Conservation (phyloP, 352 stramenopile species). For the Globisporangium paddicum region DNA sequence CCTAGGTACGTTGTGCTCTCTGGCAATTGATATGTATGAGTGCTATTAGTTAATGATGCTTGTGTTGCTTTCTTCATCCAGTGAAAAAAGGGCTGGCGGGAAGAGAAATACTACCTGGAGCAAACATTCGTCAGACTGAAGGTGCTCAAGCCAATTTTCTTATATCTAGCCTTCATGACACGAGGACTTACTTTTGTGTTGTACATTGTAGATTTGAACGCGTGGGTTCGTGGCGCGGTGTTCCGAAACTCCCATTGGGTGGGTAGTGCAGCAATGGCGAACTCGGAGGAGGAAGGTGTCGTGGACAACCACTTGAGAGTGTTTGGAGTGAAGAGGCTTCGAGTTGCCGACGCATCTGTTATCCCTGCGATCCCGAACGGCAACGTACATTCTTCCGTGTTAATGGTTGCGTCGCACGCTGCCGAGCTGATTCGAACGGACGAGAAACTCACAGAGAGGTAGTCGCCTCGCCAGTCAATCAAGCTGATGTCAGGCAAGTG, state of each 20-base stretch:
- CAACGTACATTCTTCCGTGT: slow-evolving; percentile 69
- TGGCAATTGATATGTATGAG: not conserved
- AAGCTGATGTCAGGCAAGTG: not conserved
- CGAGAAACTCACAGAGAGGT: slow-evolving; percentile 6
- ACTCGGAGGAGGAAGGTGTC: slow-evolving; percentile 31
- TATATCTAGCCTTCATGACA: slow-evolving; percentile 8
- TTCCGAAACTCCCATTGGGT: slow-evolving; percentile 88
- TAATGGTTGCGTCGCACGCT: slow-evolving; percentile 59
- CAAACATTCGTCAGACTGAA: slow-evolving; percentile 19
- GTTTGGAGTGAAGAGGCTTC: slow-evolving; percentile 54
- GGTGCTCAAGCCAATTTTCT: slow-evolving; percentile 16
- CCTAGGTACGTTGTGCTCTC: slow-evolving; percentile 25
- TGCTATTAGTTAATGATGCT: not conserved
- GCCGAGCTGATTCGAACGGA: slow-evolving; percentile 35
- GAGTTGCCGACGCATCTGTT: slow-evolving; percentile 59
- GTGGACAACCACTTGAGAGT: slow-evolving; percentile 58
- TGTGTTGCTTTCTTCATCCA: slow-evolving; percentile 10
- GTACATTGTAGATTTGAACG: slow-evolving; percentile 33
- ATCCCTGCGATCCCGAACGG: slow-evolving; percentile 70
- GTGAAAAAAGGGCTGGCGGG: slow-evolving; percentile 37
- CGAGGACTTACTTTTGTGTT: slow-evolving; percentile 2
- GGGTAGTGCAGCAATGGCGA: slow-evolving; percentile 71
- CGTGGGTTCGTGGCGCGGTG: slow-evolving; percentile 58
- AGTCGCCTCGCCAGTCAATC: not conserved
- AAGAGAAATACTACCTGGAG: slow-evolving; percentile 36